A percentile compares a stretch with the other conserved stretches of the same genome.
These are phyloP conservation scores for Teunomyces barrocoloradensis DNA, from an alignment of 805 yeast species.

Conservation along the genomic window DNA sequence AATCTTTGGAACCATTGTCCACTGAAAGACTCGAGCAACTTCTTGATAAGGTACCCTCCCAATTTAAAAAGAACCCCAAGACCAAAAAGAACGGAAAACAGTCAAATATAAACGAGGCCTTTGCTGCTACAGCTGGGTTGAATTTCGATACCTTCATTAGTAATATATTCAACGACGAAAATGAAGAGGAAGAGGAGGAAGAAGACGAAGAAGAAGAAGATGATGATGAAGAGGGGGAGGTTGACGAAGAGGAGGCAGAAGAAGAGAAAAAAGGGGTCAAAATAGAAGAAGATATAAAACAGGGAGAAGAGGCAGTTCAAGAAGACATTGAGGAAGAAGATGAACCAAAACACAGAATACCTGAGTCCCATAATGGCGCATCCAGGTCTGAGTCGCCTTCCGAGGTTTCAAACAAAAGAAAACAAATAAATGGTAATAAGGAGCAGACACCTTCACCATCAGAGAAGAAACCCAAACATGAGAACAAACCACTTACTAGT, in stretches of 20 bases:
- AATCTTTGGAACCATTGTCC: slow-evolving; percentile 31
- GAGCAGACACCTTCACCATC: slow-evolving; percentile 5
- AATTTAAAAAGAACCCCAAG: slow-evolving; percentile 16
- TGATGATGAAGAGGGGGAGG: slow-evolving; percentile 12
- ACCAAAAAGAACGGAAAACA: slow-evolving; percentile 26
- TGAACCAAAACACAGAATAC: slow-evolving; percentile 7
- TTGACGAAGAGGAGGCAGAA: slow-evolving; percentile 6
- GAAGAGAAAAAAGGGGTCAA: slow-evolving; percentile 7
- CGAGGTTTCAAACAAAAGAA: slow-evolving; percentile 6
- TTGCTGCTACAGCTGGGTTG: slow-evolving; percentile 35
- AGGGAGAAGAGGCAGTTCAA: slow-evolving; percentile 3
- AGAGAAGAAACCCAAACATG: slow-evolving; percentile 5
- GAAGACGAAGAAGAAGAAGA: slow-evolving; percentile 18
- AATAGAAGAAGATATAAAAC: background rate
- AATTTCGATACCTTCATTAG: slow-evolving; percentile 37
- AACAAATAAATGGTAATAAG: slow-evolving; percentile 7
- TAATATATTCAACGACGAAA: slow-evolving; percentile 20
- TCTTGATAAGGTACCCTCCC: slow-evolving; percentile 27
- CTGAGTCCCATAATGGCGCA: slow-evolving; percentile 4
- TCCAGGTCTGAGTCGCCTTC: slow-evolving; percentile 2
- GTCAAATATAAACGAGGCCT: slow-evolving; percentile 35
- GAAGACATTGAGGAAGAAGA: slow-evolving; percentile 4
- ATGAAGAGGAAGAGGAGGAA: slow-evolving; percentile 22
- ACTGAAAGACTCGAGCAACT: slow-evolving; percentile 27
- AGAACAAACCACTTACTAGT: slow-evolving; percentile 21